Conservation (phyloP, 306 rosid species). For the Chamaecrista fasciculata region DNA sequence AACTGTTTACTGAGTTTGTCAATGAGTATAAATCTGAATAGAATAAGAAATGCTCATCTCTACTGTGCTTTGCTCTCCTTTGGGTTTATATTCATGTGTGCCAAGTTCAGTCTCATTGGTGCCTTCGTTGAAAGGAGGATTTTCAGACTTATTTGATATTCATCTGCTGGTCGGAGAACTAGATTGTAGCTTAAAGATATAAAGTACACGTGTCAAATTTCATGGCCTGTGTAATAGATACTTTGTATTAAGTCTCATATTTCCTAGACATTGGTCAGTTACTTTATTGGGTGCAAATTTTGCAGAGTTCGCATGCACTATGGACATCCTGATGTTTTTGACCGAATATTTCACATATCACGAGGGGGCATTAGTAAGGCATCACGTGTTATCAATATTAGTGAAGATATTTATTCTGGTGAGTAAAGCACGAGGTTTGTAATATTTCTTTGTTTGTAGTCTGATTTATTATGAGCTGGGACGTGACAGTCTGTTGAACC, state of each 20-base stretch:
- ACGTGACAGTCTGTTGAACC: neutral
- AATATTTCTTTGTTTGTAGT: neutral
- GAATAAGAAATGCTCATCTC: neutral
- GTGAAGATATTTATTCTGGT: conserved; percentile 98
- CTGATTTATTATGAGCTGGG: no score
- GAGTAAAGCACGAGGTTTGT: conserved; percentile 19
- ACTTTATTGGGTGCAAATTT: conserved; percentile 18
- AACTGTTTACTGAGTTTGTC: neutral
- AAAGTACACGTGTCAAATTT: neutral
- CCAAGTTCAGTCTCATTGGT: neutral
- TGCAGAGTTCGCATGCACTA: conserved; percentile 99
- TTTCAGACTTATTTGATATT: no score
- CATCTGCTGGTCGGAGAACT: neutral
- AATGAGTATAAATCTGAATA: neutral
- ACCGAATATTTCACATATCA: conserved; percentile 87
- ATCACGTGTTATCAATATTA: conserved; percentile 91
- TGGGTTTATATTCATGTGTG: neutral
- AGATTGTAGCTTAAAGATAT: neutral
- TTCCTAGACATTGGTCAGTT: conserved; percentile 2
- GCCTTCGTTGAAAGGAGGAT: neutral
- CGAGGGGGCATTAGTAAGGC: conserved; percentile 98
- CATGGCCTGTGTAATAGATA: neutral
- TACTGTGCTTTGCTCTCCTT: neutral
- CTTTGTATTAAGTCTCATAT: neutral
- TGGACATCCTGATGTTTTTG: conserved; percentile 99